Base-by-base conservation (phyloP, 2,329 filamentous ascomycete species). In the Daldinia sp. region DNA sequence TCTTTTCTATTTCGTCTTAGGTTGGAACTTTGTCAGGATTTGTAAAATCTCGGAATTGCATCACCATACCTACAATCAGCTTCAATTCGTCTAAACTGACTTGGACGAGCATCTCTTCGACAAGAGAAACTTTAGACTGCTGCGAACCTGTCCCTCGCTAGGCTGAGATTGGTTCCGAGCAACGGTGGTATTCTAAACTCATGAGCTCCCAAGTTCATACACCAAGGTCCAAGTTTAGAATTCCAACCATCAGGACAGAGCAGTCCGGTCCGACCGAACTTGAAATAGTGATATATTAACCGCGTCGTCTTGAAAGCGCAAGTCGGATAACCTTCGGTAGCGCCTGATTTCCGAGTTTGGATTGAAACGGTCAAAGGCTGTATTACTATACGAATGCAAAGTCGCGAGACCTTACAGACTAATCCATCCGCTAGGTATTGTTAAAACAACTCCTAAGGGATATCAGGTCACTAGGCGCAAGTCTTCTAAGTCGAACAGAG, bases 1-100 rank as follows among this genome's bases (percentile, higher is more conserved):
- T 62, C 46, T 56, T 62, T 57, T 70, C 55, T 68, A 35, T 55
- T 61, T 67, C 46, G 42, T 63, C 68, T 42, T 60, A 65, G 30
- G 63, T 63, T 56, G 35, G 51, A 62, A 53, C 20, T 57, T 54
- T 63, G 48, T 54, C 48, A 54, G 41, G 35, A 59, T 46, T 55
- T 30, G 53, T 65, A 67, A 18, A 68, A 53, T 56, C 60, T 61
- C 57, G 42, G 28, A 50, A 60, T 54, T 60, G 37, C 51, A 57
- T 48, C 63, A 46, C 37, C 48, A 61, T 56, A 63, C 50, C 28
- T 56, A 71, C 64, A 60, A 64, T 5, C 42, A 60, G 37, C 55
- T 28, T 50, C 64, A 69, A 71, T 65, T 64, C 64, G 51, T 50
- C 54, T 48, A 51, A 55, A 54, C 46, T 20, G 35, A 59, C 37